Conservation (phyloP, 805 yeast genomes). For the Phaffomyces thermotolerans region DNA sequence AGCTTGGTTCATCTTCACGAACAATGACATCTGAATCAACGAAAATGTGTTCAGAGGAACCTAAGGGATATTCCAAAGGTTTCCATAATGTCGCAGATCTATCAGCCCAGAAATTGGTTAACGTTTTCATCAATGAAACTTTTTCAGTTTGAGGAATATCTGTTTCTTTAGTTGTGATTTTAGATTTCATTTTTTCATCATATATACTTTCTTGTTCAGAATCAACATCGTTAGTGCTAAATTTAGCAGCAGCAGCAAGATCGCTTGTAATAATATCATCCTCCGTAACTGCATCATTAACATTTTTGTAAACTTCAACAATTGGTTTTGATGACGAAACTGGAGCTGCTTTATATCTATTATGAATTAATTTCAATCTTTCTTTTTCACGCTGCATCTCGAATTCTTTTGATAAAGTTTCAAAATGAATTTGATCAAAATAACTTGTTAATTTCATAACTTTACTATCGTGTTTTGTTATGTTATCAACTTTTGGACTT, state of each 20-base stretch:
- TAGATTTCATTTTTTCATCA: slow-evolving; percentile 9
- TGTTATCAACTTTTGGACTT: slow-evolving; percentile 6
- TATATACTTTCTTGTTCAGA: slow-evolving; percentile 11
- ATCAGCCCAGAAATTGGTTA: slow-evolving; percentile 95
- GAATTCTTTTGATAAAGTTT: slow-evolving; percentile 75
- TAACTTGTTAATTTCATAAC: slow-evolving; percentile 62
- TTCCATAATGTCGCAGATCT: slow-evolving; percentile 94
- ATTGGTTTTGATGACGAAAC: slow-evolving; percentile 74
- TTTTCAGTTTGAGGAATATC: slow-evolving; percentile 49
- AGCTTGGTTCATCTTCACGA: slow-evolving; percentile 94
- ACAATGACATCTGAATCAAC: slow-evolving; percentile 91
- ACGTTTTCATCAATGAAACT: slow-evolving; percentile 70
- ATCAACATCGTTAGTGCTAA: slow-evolving; percentile 11
- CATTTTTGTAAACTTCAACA: slow-evolving; percentile 84
- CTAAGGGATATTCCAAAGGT: slow-evolving; percentile 76
- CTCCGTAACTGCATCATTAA: slow-evolving; percentile 77
- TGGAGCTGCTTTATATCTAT: slow-evolving; percentile 61
- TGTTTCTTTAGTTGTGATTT: slow-evolving; percentile 14
- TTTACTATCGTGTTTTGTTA: slow-evolving; percentile 27
- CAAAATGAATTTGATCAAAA: slow-evolving; percentile 71
- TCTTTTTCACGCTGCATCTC: slow-evolving; percentile 82
- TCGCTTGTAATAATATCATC: slow-evolving; percentile 24
- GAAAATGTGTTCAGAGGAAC: slow-evolving; percentile 79
- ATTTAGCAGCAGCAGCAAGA: slow-evolving; percentile 8
- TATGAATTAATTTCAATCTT: slow-evolving; percentile 49